Evolutionary conservation across 2,329 filamentous ascomycete genomes (phyloP).

Genomic region (Fusarium fracticaudum): DNA sequence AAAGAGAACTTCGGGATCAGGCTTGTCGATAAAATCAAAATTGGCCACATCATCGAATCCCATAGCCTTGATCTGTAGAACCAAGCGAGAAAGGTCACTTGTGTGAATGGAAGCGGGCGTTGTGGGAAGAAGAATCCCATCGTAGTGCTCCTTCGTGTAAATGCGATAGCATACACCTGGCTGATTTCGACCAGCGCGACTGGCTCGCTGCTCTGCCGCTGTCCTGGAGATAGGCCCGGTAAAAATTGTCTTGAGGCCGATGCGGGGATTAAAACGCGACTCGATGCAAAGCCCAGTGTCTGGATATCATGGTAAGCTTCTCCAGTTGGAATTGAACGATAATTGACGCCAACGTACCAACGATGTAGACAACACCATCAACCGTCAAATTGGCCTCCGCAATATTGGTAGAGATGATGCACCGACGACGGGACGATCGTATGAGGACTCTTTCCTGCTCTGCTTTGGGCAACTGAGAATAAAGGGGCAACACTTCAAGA

Average conservation of each 20-base stretch:
- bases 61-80: constrained; percentile 98
- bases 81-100: constrained; percentile 89
- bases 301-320: not conserved
- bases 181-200: constrained; percentile 89
- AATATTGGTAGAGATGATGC: constrained; percentile 97
- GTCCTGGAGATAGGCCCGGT: constrained; percentile 96
- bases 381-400: constrained; percentile 98
- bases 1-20: constrained; percentile 91
- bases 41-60: constrained; percentile 96
- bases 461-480: constrained; percentile 88
- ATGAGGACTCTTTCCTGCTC: constrained; percentile 91
- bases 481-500: constrained; percentile 89
- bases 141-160: constrained; percentile 89
- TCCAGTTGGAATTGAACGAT: no score
- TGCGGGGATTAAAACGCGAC: not conserved
- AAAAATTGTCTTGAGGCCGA: constrained; percentile 72
- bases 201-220: constrained; percentile 91
- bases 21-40: constrained; percentile 98
- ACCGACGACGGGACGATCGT: constrained; percentile 86
- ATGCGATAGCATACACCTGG: constrained; percentile 94
- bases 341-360: constrained; percentile 76
- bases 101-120: constrained; percentile 96
- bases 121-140: constrained; percentile 94
- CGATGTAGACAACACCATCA: constrained; percentile 71
- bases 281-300: not conserved